A percentile compares a stretch with the other conserved stretches of the same genome.
Conservation (phyloP, 495 filamentous ascomycete genomes). For the Antarctomyces pellizariae region DNA sequence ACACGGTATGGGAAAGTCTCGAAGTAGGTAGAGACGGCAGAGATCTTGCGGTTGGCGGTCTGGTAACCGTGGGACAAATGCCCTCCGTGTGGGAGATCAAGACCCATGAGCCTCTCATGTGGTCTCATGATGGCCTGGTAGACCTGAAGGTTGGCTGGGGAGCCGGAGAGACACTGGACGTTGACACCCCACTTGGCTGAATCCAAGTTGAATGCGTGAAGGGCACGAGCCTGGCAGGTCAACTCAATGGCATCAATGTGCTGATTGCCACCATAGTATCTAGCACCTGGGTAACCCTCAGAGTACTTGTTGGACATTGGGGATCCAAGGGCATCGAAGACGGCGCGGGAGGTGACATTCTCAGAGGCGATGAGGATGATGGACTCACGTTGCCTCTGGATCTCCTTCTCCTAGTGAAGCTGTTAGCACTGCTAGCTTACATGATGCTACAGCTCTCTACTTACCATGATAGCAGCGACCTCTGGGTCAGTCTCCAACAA, state of each 20-base stretch:
- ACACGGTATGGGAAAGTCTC: slow-evolving; percentile 88
- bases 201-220: slow-evolving; percentile 77
- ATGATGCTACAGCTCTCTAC: slow-evolving; percentile 9
- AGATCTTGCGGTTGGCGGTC: slow-evolving; percentile 80
- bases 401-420: slow-evolving; percentile 54
- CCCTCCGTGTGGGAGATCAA: slow-evolving; percentile 93
- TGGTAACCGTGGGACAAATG: slow-evolving; percentile 98
- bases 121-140: slow-evolving; percentile 98
- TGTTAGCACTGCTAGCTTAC: neutral
- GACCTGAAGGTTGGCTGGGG: slow-evolving; percentile 91
- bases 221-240: slow-evolving; percentile 85
- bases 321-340: slow-evolving; percentile 73
- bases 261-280: slow-evolving; percentile 98
- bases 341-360: slow-evolving; percentile 72
- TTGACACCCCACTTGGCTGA: slow-evolving; percentile 93
- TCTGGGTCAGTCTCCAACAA: slow-evolving; percentile 73
- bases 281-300: slow-evolving; percentile 91
- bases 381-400: slow-evolving; percentile 93
- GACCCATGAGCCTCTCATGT: slow-evolving; percentile 89
- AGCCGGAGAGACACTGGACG: slow-evolving; percentile 81
- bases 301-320: slow-evolving; percentile 99
- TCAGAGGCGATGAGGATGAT: slow-evolving; percentile 95
- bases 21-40: slow-evolving; percentile 83
- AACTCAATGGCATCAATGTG: slow-evolving; percentile 93
- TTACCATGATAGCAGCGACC: slow-evolving; percentile 83